Evolutionary conservation across 768 basidiomycete genomes (phyloP), one percentile per base, ranked within the genome.

Genomic region (Agrocybe chaxingu): DNA sequence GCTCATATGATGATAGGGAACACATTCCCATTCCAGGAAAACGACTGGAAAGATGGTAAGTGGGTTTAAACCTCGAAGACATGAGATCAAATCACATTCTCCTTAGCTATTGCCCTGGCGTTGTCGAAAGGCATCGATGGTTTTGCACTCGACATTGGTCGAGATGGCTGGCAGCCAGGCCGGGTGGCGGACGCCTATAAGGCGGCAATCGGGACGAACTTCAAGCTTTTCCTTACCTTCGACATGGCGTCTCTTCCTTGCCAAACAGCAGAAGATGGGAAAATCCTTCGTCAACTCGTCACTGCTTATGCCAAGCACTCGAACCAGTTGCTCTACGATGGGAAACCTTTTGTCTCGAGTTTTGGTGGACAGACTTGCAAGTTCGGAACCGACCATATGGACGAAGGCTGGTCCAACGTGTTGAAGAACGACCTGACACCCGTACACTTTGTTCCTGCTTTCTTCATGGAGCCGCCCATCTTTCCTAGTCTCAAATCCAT

Each of bases 1-100:
- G 81, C 80, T 12, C 82, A 85, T 60, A 68, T 67, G 61, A 83
- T 85, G 63, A 79, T 85, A 45, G 84, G 84, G 35, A 84, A 84
- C 64, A 77, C 82, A 2, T 81, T 78, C 57, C 74, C 75, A 4
- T 85, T 81, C 65, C 70, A 69, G 6, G 38, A 64, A 10, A 56
- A 62, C 31, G 71, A 79, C 61, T 87, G 84, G 83, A 55, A 41
- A 8, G 47, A 44, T 87, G 84, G 83, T 54, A 41, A 8, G 47
- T 43, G 51, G 62, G 70, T 70, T 48, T 5, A 4, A 1, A 42
- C 42, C 18, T 33, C 11, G 4, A 32, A 9, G 4, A 42, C 30
- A 7, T 19, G 19, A 19, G 9, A 39, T 16, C 24, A 18, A 45
- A 5, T 45, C 10, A n/a, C 16, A 29, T 33, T 33, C n/a, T 16